Evolutionary conservation across 2,329 filamentous ascomycete species (phyloP), one percentile per base, ranked within the genome.

Genomic region (Fusarium sp.): DNA sequence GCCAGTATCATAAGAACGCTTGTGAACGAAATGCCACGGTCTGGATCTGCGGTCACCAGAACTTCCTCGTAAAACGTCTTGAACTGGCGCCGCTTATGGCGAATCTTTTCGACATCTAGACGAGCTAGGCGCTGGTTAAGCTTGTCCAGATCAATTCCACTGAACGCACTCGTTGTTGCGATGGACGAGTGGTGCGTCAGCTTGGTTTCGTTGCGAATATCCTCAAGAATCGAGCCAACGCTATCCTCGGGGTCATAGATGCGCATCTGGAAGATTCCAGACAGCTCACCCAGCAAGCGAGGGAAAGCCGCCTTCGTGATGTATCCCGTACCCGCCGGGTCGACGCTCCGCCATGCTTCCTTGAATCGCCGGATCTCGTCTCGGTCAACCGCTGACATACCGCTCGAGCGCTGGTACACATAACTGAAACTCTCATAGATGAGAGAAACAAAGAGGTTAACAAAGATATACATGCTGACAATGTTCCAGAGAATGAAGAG

Each of bases 351-450:
- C 96, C 96, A 99, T 1, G 96, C 96, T 84, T 98, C 94, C 83
- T 99, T 99, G 89, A 98, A 99, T 6, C 96, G 92, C 55, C 96
- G 92, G 73, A 98, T 95, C 81, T 99, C 96, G 77, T 98, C 95
- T 73, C 96, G 90, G 78, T 94, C 97, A 77, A 99, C 92, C 70
- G 93, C 92, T 7, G 93, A 94, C 76, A 98, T 88, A n/a, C 95
- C 94, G 79, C 94, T 98, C 69, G 96, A 98, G 72, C 95, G 91
- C 84, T 99, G 97, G 81, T 98, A 99, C 72, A 99, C 96, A 79
- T 99, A 99, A 81, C 95, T 98, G 87, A 99, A 99, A 83, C 95
- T 98, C 85, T 99, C 96, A 84, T 97, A 99, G 76, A 99, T 99
- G 81, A 99, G 91, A 57, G 96, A 99, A 67, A 99, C 96, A 82